Evolutionary conservation across 106 monocot species (phyloP).

Genomic region (Vanilla planifolia): DNA sequence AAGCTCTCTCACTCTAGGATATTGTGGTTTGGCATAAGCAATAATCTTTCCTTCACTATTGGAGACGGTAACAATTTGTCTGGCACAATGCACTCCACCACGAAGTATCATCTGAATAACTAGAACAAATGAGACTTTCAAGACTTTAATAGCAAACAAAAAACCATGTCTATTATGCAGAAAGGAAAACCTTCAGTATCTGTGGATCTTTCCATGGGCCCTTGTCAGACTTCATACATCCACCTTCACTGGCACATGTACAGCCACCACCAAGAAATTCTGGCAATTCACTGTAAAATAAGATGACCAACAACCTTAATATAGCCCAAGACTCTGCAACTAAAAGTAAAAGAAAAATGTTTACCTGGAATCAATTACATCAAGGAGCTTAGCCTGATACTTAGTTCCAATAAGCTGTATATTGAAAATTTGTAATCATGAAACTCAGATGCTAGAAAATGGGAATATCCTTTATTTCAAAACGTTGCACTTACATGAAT

Average conservation of each 20-base stretch:
- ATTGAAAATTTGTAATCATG: background rate
- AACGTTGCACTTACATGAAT: conserved; percentile 41
- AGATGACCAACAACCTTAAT: background rate
- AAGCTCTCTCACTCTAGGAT: conserved; percentile 11
- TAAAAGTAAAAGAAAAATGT: background rate
- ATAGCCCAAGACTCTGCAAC: too few species aligned
- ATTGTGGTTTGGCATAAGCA: conserved; percentile 39
- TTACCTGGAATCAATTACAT: conserved; percentile 50
- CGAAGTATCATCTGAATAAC: conserved; percentile 24
- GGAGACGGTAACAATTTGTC: conserved; percentile 42
- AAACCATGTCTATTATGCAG: background rate
- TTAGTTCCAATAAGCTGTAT: conserved; percentile 49
- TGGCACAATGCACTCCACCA: conserved; percentile 38
- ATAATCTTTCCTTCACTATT: conserved; percentile 36
- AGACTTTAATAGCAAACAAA: background rate
- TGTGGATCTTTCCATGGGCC: conserved; percentile 35
- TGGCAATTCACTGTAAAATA: conserved; percentile 30
- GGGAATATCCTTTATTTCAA: background rate
- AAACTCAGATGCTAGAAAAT: conserved; percentile 2
- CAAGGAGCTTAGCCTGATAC: conserved; percentile 42
- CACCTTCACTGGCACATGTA: conserved; percentile 40
- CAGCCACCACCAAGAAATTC: conserved; percentile 45
- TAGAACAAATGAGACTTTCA: background rate
- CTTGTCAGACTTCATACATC: conserved; percentile 43
- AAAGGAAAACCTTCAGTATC: conserved; percentile 22